Conservation (phyloP, 306 rosid genomes). For the Gynostemma pentaphyllum region DNA sequence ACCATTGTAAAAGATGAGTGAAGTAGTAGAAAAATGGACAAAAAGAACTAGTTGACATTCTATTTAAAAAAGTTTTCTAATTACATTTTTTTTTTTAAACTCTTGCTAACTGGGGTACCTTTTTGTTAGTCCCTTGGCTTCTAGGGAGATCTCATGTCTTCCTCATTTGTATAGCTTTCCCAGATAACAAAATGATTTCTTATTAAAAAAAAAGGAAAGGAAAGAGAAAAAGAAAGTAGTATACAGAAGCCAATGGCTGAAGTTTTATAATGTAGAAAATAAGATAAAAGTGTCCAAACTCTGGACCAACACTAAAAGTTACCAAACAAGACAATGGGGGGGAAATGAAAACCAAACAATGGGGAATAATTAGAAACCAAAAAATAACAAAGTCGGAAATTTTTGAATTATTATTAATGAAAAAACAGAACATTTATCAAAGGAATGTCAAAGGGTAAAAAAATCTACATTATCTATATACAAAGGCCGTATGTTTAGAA, state of each 20-base stretch:
- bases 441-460: too few relatives aligned
- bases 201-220: too few relatives aligned
- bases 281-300: not conserved
- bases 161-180: too few relatives aligned
- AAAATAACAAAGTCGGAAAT: not conserved
- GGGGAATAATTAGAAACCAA: not conserved
- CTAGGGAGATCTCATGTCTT: too few relatives aligned
- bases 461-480: slow-evolving; percentile 3
- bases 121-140: too few relatives aligned
- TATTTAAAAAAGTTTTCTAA: too few relatives aligned
- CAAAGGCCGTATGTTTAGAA: slow-evolving; percentile 12
- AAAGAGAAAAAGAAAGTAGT: too few relatives aligned
- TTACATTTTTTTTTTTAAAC: too few relatives aligned
- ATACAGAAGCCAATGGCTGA: not conserved
- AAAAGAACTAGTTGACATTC: not conserved
- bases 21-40: not conserved
- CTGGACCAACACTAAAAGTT: not conserved
- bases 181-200: too few relatives aligned
- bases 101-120: too few relatives aligned
- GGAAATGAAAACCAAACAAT: not conserved
- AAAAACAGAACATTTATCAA: not conserved
- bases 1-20: too few relatives aligned
- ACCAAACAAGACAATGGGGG: not conserved
- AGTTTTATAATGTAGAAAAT: not conserved
- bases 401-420: not conserved